These are phyloP conservation scores for Glutinoglossum americanum DNA, from an alignment of 495 filamentous ascomycete species.

Conservation along the genomic window DNA sequence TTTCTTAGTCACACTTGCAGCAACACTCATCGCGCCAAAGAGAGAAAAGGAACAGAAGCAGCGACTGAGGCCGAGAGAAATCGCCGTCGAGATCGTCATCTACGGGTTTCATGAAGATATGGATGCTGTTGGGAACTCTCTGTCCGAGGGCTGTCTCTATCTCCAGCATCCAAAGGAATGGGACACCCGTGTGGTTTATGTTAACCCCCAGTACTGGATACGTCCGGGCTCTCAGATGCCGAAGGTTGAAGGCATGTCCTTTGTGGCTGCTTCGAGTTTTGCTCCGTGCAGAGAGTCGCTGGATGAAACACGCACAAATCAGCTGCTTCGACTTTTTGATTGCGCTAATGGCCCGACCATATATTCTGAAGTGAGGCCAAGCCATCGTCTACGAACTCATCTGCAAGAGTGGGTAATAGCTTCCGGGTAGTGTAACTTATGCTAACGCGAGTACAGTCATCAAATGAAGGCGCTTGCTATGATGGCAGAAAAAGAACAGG, in stretches of 20 bases:
- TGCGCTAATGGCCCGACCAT: slow-evolving; percentile 3
- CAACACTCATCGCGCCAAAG: neutral
- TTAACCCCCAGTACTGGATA: slow-evolving; percentile 12
- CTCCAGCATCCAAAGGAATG: slow-evolving; percentile 3
- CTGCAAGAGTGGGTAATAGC: slow-evolving; percentile 6
- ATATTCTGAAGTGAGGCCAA: neutral
- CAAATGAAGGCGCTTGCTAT: slow-evolving; percentile 10
- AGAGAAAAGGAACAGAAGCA: neutral
- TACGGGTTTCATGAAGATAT: neutral
- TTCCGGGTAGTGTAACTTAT: neutral
- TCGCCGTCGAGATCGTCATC: neutral
- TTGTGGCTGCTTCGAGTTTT: neutral
- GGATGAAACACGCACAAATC: slow-evolving; percentile 7
- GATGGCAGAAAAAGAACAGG: slow-evolving; percentile 15
- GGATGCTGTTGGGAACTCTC: neutral
- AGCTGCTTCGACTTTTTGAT: slow-evolving; percentile 9
- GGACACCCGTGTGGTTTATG: slow-evolving; percentile 6
- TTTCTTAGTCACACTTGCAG: neutral
- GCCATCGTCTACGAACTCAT: neutral
- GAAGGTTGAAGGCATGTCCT: neutral
- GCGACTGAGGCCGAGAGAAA: neutral
- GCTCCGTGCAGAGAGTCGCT: neutral
- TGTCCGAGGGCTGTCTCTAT: neutral
- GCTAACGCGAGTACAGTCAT: slow-evolving; percentile 3
- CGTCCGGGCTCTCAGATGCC: slow-evolving; percentile 9